These are phyloP conservation scores for Chaetomidium leptoderma DNA, from an alignment of 495 filamentous ascomycete genomes.

Conservation along the genomic window DNA sequence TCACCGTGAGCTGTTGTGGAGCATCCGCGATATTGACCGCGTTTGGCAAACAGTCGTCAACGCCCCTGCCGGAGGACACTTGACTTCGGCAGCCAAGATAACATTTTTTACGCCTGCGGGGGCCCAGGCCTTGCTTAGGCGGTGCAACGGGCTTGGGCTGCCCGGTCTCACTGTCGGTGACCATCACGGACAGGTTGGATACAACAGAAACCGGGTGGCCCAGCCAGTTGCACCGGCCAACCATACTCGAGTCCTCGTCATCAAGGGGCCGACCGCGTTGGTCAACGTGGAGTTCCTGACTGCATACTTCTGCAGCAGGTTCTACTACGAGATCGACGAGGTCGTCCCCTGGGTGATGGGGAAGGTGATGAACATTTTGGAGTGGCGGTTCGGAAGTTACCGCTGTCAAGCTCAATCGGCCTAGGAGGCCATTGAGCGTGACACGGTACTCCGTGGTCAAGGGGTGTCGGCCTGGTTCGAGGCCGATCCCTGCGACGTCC, in stretches of 20 bases:
- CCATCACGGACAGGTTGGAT: no score
- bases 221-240: background rate
- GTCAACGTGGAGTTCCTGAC: background rate
- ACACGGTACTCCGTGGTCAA: background rate
- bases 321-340: background rate
- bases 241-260: background rate
- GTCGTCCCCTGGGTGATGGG: background rate
- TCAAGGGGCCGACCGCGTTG: background rate
- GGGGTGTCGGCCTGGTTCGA: background rate
- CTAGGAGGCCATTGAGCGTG: background rate
- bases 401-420: slow-evolving; percentile 9
- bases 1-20: slow-evolving; percentile 22
- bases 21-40: slow-evolving; percentile 31
- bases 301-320: background rate
- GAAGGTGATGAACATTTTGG: background rate
- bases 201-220: background rate
- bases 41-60: slow-evolving; percentile 34
- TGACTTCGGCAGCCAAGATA: slow-evolving; percentile 31
- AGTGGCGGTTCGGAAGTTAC: slow-evolving; percentile 2
- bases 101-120: slow-evolving; percentile 34
- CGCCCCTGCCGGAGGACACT: slow-evolving; percentile 15
- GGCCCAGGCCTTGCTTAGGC: no score
- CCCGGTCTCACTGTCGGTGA: background rate
- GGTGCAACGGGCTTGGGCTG: no score
- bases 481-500: background rate